These are phyloP conservation scores for Aspergillus eucalypticola DNA, from an alignment of 2,329 filamentous ascomycete genomes.

Conservation along the genomic window DNA sequence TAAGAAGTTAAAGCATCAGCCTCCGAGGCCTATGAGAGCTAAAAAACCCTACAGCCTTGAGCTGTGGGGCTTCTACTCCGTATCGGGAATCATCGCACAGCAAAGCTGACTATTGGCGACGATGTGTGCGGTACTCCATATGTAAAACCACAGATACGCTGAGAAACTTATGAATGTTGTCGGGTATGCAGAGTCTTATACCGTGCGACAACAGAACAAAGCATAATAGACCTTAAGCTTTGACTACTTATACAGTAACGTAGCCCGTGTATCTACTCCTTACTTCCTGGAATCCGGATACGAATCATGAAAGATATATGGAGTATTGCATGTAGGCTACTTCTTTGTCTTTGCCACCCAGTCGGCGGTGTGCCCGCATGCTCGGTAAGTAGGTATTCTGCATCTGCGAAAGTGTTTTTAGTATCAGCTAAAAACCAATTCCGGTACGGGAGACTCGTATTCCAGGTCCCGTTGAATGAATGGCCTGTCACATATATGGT, in stretches of 20 bases:
- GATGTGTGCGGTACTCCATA: no score
- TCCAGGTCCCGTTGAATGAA: no score
- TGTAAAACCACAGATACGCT: no score
- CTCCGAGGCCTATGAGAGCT: not conserved
- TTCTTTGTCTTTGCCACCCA: not conserved
- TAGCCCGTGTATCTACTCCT: not conserved
- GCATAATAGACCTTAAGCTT: not conserved
- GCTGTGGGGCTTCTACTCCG: no score
- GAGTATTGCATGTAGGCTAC: not conserved
- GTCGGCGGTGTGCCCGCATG: not conserved
- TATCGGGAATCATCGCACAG: no score
- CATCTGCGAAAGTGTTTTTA: not conserved
- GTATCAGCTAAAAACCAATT: not conserved
- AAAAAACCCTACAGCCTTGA: no score
- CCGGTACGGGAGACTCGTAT: no score
- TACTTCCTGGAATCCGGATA: not conserved
- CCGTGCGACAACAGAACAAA: no score
- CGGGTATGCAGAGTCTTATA: no score
- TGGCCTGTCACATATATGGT: no score
- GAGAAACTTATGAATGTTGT: no score
- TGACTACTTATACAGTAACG: not conserved
- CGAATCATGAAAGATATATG: not conserved
- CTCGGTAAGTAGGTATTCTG: not conserved
- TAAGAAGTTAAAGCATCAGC: not conserved
- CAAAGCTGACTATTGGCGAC: no score